Base-by-base conservation (phyloP, 2,329 filamentous ascomycete genomes). In the Venturia aucupariae region DNA sequence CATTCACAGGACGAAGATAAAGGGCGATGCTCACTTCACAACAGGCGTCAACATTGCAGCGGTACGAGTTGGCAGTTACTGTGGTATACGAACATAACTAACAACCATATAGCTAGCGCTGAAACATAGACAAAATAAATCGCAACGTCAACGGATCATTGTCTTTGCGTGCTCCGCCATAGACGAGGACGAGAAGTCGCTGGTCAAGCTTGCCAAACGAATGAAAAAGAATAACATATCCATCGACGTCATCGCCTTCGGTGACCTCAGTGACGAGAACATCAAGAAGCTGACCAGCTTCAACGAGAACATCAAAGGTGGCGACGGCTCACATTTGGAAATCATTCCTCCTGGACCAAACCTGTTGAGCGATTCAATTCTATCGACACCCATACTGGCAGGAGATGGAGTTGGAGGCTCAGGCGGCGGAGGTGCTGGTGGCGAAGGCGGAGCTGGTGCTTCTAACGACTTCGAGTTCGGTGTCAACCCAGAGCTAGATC, bases 221-320 rank as follows among this genome's bases (percentile, higher is more conserved):
- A 95, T 97, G 92, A 97, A 97, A 86, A 99, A 99, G 84, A 89
- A 88, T 77, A 93, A 90, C 73, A 90, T 96, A 66, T 90, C 88
- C 67, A 90, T 99, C 73, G 94, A 99, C 76, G 93, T 99, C 72
- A 85, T 99, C 67, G 86, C 93, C 59, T 99, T 99, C 72, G 94
- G 94, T 69, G 93, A 99, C 71, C 84, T 96, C 63, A 90, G 94
- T 69, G 90, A 92, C 70, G 90, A 96, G 69, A 91, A 88, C 67
- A 90, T 89, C 64, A 86, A 90, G 75, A 97, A 97, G 80, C 86
- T 99, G 63, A 87, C 91, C 73, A 88, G 90, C 35, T 99, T 99
- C 81, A 92, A 96, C 77, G 90, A 96, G 67, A 89, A 88, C 67
- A 90, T 97, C 75, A 96, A 96, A 80, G 86, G 90, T 66, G 89